These are phyloP conservation scores for Bathelium albidoporum DNA, from an alignment of 495 filamentous ascomycete genomes.

Conservation along the genomic window DNA sequence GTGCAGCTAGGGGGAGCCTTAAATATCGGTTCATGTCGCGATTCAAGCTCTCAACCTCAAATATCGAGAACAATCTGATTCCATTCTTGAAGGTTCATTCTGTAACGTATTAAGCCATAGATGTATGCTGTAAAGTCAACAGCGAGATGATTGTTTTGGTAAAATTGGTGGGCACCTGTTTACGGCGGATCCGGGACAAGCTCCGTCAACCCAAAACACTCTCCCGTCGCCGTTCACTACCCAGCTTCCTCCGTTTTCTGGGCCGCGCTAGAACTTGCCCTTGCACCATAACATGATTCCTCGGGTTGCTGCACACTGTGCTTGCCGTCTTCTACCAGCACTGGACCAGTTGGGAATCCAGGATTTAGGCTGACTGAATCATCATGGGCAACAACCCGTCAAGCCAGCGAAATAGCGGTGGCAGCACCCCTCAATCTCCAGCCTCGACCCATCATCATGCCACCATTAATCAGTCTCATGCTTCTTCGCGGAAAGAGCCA, in stretches of 20 bases:
- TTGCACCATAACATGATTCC: neutral
- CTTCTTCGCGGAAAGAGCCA: constrained; percentile 19
- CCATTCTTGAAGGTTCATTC: neutral
- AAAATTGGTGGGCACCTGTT: neutral
- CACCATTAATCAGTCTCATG: constrained; percentile 15
- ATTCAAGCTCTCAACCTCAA: neutral
- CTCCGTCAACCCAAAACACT: constrained; percentile 2
- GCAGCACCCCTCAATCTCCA: constrained; percentile 21
- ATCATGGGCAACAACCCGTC: constrained; percentile 23
- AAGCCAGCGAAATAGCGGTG: constrained; percentile 7
- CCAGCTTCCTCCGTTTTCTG: neutral
- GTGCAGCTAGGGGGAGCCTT: constrained; percentile 17
- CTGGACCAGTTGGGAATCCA: neutral
- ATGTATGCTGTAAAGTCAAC: neutral
- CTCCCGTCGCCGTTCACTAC: neutral
- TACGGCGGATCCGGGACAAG: neutral
- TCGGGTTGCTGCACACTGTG: neutral
- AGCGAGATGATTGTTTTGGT: neutral
- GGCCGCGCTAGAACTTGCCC: neutral
- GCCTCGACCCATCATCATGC: constrained; percentile 14
- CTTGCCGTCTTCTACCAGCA: neutral
- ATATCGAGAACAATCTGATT: neutral
- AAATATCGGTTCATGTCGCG: constrained; percentile 18
- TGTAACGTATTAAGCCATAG: neutral
- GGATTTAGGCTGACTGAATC: constrained; percentile 1